Conservation (phyloP, 1,284 basidiomycete species). For the Fomitopsis schrenkii region DNA sequence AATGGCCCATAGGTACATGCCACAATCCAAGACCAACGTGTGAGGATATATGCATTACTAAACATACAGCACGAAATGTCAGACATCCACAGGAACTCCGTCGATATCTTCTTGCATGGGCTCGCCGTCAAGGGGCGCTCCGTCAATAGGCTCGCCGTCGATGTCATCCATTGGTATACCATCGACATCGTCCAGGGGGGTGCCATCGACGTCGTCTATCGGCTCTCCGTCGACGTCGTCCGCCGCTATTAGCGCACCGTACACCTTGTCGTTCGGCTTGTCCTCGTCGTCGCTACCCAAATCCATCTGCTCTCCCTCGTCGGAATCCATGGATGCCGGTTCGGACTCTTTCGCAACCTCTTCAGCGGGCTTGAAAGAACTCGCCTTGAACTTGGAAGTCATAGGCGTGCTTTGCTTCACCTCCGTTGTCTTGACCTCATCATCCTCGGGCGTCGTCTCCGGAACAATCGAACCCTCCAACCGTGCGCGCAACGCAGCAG, state of each 20-base stretch:
- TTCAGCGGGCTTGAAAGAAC: constrained; percentile 69
- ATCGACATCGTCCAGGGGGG: constrained; percentile 31
- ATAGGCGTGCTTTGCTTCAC: constrained; percentile 25
- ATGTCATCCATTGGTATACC: constrained; percentile 35
- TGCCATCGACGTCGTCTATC: constrained; percentile 33
- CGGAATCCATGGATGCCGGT: constrained; percentile 32
- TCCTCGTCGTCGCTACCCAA: constrained; percentile 43
- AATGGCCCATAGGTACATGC: neutral
- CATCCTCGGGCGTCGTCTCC: constrained; percentile 24
- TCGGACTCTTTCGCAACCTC: constrained; percentile 21
- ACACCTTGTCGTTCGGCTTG: constrained; percentile 31
- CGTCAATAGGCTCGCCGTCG: constrained; percentile 21
- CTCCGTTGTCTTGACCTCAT: constrained; percentile 28
- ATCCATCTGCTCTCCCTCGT: constrained; percentile 47
- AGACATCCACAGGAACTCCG: neutral
- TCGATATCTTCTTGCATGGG: neutral
- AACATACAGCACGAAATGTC: neutral
- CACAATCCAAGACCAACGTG: too few relatives aligned
- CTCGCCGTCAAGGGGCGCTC: neutral
- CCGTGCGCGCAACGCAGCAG: constrained; percentile 63
- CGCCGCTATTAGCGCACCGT: constrained; percentile 33
- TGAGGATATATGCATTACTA: neutral
- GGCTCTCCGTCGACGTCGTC: constrained; percentile 42
- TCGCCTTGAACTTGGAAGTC: constrained; percentile 73
- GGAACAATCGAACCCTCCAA: constrained; percentile 58